Evolutionary conservation across 495 filamentous ascomycete species (phyloP).

Genomic region (Aspergillus kassunensis): DNA sequence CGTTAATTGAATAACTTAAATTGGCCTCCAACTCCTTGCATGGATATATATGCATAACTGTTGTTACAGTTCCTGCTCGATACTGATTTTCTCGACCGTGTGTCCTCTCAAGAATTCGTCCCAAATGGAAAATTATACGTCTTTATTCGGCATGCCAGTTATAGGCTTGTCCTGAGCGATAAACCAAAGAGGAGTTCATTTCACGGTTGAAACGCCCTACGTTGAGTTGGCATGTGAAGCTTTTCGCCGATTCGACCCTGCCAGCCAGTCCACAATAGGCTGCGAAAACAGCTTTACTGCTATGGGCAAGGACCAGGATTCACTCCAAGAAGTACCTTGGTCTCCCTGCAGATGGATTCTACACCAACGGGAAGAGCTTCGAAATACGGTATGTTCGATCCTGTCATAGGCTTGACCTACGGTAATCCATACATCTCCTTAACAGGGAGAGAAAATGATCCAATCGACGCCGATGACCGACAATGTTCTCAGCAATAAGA

Average conservation of each 20-base stretch:
- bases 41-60: too few species aligned
- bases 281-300: background rate
- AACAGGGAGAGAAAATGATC: background rate
- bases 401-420: slow-evolving; percentile 16
- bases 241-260: background rate
- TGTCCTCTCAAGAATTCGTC: background rate
- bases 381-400: slow-evolving; percentile 17
- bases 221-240: slow-evolving; percentile 3
- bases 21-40: too few species aligned
- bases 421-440: slow-evolving; percentile 7
- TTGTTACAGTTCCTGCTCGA: too few species aligned
- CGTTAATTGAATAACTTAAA: too few species aligned
- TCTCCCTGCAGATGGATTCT: background rate
- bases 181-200: slow-evolving; percentile 5
- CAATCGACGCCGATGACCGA: slow-evolving; percentile 10
- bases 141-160: slow-evolving; percentile 13
- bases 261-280: background rate
- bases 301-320: background rate
- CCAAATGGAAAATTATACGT: slow-evolving; percentile 5
- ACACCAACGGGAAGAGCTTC: background rate
- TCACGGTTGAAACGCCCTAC: slow-evolving; percentile 14
- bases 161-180: background rate
- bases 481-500: background rate
- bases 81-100: too few species aligned
- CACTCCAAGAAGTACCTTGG: slow-evolving; percentile 7